Percentiles rank a stretch among this genome's conserved stretches.
Evolutionary conservation across 768 basidiomycete species (phyloP).

Genomic region (Boletus pseudo-olivaceus): DNA sequence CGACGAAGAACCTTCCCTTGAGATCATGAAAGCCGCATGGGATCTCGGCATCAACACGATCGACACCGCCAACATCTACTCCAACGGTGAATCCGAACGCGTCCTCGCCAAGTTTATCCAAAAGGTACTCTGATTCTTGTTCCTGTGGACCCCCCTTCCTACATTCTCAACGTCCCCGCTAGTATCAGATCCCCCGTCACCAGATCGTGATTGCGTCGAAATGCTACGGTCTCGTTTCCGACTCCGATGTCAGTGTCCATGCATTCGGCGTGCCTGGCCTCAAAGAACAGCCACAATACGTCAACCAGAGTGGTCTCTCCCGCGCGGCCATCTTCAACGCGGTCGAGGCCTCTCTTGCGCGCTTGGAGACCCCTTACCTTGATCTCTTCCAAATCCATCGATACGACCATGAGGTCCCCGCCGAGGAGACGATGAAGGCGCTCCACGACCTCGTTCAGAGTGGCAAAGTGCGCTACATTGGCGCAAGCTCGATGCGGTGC

Average conservation of each 20-base stretch:
- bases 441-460: conserved; percentile 46
- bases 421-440: conserved; percentile 48
- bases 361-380: conserved; percentile 36
- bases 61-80: conserved; percentile 39
- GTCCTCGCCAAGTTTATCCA: conserved; percentile 37
- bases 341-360: conserved; percentile 35
- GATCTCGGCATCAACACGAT: conserved; percentile 39
- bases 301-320: conserved; percentile 36
- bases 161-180: too few relatives aligned
- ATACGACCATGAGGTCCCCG: conserved; percentile 35
- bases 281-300: conserved; percentile 13
- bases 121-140: conserved; percentile 18
- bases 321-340: conserved; percentile 37
- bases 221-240: conserved; percentile 16
- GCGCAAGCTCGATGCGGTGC: conserved; percentile 44
- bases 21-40: conserved; percentile 38
- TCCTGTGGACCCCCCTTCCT: too few relatives aligned
- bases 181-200: conserved; percentile 33
- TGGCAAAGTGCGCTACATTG: conserved; percentile 51
- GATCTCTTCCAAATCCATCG: conserved; percentile 46
- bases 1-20: conserved; percentile 26
- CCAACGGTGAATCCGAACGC: conserved; percentile 36
- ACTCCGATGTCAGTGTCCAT: not conserved
- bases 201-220: conserved; percentile 33
- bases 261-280: not conserved